A percentile compares a stretch with the other conserved stretches of the same genome.
Evolutionary conservation across 805 yeast species (phyloP).

Genomic region (Candida insectorum): DNA sequence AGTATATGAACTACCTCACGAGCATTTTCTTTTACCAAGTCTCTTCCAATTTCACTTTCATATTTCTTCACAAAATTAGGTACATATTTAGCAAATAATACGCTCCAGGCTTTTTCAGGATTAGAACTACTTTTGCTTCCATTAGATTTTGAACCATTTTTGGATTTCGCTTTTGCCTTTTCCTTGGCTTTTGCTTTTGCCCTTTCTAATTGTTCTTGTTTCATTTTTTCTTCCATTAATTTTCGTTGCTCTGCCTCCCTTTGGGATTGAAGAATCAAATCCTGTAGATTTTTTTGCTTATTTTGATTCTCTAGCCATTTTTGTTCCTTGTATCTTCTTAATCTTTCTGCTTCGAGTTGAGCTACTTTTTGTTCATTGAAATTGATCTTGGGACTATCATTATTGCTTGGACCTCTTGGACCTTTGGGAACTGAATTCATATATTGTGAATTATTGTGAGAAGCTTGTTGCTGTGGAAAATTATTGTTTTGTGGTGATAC

Average conservation of each 20-base stretch:
- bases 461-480: neutral
- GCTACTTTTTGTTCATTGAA: conserved; percentile 21
- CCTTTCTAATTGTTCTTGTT: conserved; percentile 20
- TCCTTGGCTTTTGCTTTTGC: conserved; percentile 13
- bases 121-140: conserved; percentile 4
- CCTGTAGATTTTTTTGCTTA: conserved; percentile 34
- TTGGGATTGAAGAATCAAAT: conserved; percentile 32
- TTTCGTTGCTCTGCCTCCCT: conserved; percentile 28
- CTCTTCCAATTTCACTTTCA: conserved; percentile 66
- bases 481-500: no score
- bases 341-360: conserved; percentile 31
- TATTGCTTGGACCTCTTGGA: no score
- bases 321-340: conserved; percentile 29
- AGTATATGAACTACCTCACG: conserved; percentile 69
- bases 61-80: conserved; percentile 76
- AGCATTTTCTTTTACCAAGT: conserved; percentile 71
- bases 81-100: conserved; percentile 63
- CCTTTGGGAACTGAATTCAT: conserved; percentile 1
- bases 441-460: no score
- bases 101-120: conserved; percentile 38
- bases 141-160: neutral
- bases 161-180: conserved; percentile 10
- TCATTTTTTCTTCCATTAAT: conserved; percentile 20
- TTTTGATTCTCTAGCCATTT: conserved; percentile 30
- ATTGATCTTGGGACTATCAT: conserved; percentile 1